phyloP scores from a whole-genome alignment of 2,329 filamentous ascomycete genomes.

The Penicillium sp. region DNA sequence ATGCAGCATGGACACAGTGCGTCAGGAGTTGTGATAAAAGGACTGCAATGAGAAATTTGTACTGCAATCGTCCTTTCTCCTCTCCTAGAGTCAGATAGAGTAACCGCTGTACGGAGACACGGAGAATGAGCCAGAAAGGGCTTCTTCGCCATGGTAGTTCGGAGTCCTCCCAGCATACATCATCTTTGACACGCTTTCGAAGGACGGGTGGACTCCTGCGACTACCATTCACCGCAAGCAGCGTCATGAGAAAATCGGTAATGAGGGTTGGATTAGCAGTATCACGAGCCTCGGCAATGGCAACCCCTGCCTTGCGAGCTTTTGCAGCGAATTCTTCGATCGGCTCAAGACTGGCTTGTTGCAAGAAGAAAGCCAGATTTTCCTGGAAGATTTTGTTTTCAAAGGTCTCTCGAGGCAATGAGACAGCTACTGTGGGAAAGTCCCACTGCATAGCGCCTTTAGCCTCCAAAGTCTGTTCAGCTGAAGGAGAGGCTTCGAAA shows the following conservation, averaged over 20 bases:
- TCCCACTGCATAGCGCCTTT: conserved; percentile 53
- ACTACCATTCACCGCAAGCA: conserved; percentile 54
- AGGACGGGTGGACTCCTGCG: conserved; percentile 36
- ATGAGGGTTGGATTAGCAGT: conserved; percentile 56
- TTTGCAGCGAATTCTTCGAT: neutral
- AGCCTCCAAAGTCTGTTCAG: conserved; percentile 50
- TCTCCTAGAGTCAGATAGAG: conserved; percentile 42
- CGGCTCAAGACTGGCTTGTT: conserved; percentile 1
- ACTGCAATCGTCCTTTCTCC: conserved; percentile 45
- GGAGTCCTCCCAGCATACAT: conserved; percentile 51
- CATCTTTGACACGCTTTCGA: conserved; percentile 60
- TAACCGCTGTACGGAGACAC: conserved; percentile 54
- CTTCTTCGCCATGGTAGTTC: conserved; percentile 59
- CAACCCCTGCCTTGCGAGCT: neutral
- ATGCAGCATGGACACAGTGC: conserved; percentile 26
- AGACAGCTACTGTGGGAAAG: conserved; percentile 56
- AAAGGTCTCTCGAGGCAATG: conserved; percentile 42
- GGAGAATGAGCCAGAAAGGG: conserved; percentile 59
- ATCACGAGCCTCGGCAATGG: conserved; percentile 54
- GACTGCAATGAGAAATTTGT: conserved; percentile 56
- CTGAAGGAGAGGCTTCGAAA: conserved; percentile 57
- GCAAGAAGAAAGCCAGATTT: neutral
- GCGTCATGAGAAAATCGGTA: conserved; percentile 56
- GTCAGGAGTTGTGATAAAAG: conserved; percentile 47
- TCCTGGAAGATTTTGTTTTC: conserved; percentile 8